Evolutionary conservation across 345 rosid species (phyloP).

Genomic region (Rhizophora apiculata): DNA sequence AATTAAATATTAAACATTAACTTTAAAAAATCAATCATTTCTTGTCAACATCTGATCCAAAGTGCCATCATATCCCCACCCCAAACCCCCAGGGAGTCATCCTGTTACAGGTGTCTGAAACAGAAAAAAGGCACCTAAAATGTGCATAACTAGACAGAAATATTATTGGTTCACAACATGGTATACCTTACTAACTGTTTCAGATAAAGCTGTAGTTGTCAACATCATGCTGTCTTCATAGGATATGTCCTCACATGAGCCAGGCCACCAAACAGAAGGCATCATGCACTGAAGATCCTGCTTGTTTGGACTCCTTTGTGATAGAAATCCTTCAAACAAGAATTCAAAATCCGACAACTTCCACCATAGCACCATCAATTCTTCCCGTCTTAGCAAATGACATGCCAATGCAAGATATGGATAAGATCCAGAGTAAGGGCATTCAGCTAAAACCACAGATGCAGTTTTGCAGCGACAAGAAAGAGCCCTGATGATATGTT

Average conservation of each 20-base stretch:
- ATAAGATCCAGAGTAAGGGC: conserved; percentile 95
- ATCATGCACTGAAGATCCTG: conserved; percentile 82
- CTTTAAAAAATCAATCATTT: no score
- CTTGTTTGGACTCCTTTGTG: conserved; percentile 66
- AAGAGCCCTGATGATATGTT: conserved; percentile 63
- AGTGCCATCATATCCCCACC: no score
- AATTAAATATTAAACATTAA: no score
- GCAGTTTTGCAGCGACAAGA: conserved; percentile 80
- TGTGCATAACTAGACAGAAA: background rate
- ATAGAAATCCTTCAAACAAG: conserved; percentile 82
- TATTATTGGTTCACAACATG: background rate
- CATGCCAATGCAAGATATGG: conserved; percentile 81
- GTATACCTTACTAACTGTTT: conserved; percentile 71
- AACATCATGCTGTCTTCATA: conserved; percentile 76
- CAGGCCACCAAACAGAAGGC: conserved; percentile 99
- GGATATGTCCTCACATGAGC: conserved; percentile 78
- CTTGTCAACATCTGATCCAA: no score
- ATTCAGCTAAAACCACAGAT: conserved; percentile 56
- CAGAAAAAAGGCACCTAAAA: no score
- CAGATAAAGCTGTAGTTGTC: conserved; percentile 70
- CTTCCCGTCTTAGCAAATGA: conserved; percentile 70
- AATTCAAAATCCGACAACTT: conserved; percentile 64
- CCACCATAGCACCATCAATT: conserved; percentile 87
- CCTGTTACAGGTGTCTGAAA: no score
- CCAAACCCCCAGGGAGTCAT: no score